Evolutionary conservation across 768 basidiomycete genomes (phyloP), one percentile per base, ranked within the genome.

Genomic region (Flagelloscypha sp.): DNA sequence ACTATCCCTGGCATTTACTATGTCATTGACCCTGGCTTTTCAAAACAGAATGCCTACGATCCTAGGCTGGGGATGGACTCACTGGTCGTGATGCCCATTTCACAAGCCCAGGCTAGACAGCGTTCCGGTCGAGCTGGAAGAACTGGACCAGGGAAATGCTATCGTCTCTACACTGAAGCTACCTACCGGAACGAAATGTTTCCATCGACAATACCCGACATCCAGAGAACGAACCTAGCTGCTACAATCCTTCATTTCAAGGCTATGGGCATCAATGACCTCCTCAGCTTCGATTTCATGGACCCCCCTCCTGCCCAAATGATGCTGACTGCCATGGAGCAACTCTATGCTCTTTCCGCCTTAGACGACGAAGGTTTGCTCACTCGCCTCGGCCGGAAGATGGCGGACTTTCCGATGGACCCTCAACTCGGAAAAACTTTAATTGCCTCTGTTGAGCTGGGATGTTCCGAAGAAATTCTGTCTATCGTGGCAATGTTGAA

Each of bases 391-490:
- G 95, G 95, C 2, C 75, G 95, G 38, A 98, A 99, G 62, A 98
- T 99, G 95, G 94, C 95, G 1, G 95, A 99, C 57, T 97, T 98
- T 62, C 95, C 95, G 9, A 89, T 98, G 81, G 93, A 98, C 39
- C 95, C 94, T 5, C 77, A 89, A 1, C 60, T 90, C 29, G 90
- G 94, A 3, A 99, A 98, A 63, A 99, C 95, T 93, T 61, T 99
- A 31, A 98, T 98, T 53, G 89, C 90, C 4, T 95, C 92, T 1
- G 93, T 97, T 8, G 95, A 98, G 50, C 72, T 95, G 35, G 92
- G 90, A 8, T 99, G 95, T 53, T 99, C 95, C 0, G 94, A 99
- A 50, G 95, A 99, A 57, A 95, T 98, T 45, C 60, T 99, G 27
- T 94, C 89, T 3, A 84, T 98, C 35, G 92, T 97, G 2, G 94